These are phyloP conservation scores for Ceratocystis destructans DNA, from an alignment of 2,329 filamentous ascomycete species.

Conservation along the genomic window DNA sequence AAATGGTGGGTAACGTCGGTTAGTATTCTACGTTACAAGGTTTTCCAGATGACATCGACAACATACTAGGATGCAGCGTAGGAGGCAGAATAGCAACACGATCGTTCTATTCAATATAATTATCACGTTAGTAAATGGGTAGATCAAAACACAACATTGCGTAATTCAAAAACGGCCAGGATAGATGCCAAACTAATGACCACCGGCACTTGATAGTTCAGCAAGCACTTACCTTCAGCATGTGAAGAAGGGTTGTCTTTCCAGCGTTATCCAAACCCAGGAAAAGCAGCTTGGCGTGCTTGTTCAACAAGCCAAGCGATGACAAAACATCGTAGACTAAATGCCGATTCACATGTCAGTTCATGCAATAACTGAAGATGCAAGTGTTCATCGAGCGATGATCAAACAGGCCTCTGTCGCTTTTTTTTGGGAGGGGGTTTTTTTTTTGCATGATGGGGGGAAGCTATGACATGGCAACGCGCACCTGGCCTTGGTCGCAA, in stretches of 20 bases:
- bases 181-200: background rate
- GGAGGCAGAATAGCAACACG: conserved; percentile 82
- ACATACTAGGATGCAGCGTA: conserved; percentile 78
- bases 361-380: conserved; percentile 8
- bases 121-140: background rate
- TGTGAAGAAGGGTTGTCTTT: conserved; percentile 87
- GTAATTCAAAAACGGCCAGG: background rate
- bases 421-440: background rate
- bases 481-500: background rate
- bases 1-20: background rate
- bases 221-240: conserved; percentile 62
- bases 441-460: background rate
- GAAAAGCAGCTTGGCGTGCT: conserved; percentile 90
- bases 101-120: conserved; percentile 51
- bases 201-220: background rate
- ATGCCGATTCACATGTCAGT: conserved; percentile 19
- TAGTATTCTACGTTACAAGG: background rate
- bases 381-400: background rate
- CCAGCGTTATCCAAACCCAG: conserved; percentile 87
- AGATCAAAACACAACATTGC: background rate
- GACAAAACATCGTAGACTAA: conserved; percentile 78
- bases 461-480: background rate
- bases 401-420: background rate
- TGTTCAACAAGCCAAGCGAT: conserved; percentile 78
- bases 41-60: background rate